phyloP scores from a whole-genome alignment of 176 grass and related monocot species.

The Oryza punctata region DNA sequence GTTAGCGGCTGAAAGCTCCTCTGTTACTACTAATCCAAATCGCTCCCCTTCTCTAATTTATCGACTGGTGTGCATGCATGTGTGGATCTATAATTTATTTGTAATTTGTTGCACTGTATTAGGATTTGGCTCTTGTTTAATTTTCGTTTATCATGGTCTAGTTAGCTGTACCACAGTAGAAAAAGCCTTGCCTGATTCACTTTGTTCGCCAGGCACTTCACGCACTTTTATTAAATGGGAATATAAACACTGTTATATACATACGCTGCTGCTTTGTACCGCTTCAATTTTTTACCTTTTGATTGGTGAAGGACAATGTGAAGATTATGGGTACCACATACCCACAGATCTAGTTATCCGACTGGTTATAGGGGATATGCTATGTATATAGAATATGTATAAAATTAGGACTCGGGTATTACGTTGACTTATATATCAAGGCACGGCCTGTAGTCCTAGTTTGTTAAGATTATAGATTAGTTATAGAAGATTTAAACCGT shows the following conservation, averaged over 20 bases:
- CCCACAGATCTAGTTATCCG: no score
- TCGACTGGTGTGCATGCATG: not conserved
- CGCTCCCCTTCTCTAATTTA: not conserved
- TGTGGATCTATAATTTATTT: not conserved
- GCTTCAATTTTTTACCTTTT: not conserved
- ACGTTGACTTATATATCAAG: no score
- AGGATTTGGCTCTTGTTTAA: not conserved
- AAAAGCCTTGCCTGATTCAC: not conserved
- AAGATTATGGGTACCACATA: no score
- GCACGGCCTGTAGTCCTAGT: no score
- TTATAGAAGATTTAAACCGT: no score
- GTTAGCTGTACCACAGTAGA: not conserved
- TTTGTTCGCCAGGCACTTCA: not conserved
- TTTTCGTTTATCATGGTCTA: not conserved
- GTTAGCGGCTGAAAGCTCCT: not conserved
- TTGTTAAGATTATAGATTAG: no score
- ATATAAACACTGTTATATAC: not conserved
- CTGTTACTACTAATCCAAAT: not conserved
- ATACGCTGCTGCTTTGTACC: not conserved
- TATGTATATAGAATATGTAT: no score
- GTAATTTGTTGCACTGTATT: not conserved
- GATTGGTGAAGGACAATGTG: not conserved
- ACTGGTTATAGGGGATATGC: no score
- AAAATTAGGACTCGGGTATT: no score
- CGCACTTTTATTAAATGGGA: not conserved